Percentiles rank a stretch among this genome's conserved stretches.
Conservation (phyloP, 805 yeast species). For the Candida rishiriensis region DNA sequence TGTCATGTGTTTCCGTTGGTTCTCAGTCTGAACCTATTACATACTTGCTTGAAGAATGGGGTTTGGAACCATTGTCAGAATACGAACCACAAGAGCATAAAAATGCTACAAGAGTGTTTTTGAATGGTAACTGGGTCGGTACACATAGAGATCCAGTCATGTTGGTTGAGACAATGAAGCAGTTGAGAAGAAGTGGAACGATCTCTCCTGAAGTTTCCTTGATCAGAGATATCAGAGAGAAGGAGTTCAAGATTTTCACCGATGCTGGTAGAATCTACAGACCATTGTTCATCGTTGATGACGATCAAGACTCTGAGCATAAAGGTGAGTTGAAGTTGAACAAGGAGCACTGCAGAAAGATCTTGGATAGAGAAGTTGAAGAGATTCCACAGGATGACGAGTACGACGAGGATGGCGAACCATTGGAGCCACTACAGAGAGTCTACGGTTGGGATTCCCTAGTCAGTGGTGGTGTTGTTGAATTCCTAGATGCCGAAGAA, state of each 20-base stretch:
- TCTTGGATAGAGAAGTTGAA: conserved; percentile 61
- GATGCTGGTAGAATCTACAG: conserved; percentile 99
- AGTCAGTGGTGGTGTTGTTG: conserved; percentile 82
- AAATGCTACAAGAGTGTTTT: conserved; percentile 89
- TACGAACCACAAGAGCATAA: conserved; percentile 90
- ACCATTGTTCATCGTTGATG: conserved; percentile 91
- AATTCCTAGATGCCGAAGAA: conserved; percentile 97
- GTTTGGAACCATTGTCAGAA: conserved; percentile 96
- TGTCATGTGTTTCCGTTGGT: conserved; percentile 98
- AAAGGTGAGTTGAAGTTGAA: conserved; percentile 78
- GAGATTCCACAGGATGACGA: conserved; percentile 45
- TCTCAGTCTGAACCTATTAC: conserved; percentile 93
- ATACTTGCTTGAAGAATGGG: conserved; percentile 96
- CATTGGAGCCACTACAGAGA: conserved; percentile 36
- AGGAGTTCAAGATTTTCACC: conserved; percentile 91
- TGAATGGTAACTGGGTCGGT: conserved; percentile 99
- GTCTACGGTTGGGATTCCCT: conserved; percentile 80
- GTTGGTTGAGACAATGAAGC: conserved; percentile 84
- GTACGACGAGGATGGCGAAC: conserved; percentile 42
- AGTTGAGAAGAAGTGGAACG: conserved; percentile 91
- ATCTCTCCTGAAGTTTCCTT: conserved; percentile 95
- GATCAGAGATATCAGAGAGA: conserved; percentile 94
- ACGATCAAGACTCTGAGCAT: conserved; percentile 63
- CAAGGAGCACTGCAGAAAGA: conserved; percentile 75
- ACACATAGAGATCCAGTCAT: conserved; percentile 95